Evolutionary conservation across 1,284 basidiomycete species (phyloP).

Genomic region (Cyathus olla): DNA sequence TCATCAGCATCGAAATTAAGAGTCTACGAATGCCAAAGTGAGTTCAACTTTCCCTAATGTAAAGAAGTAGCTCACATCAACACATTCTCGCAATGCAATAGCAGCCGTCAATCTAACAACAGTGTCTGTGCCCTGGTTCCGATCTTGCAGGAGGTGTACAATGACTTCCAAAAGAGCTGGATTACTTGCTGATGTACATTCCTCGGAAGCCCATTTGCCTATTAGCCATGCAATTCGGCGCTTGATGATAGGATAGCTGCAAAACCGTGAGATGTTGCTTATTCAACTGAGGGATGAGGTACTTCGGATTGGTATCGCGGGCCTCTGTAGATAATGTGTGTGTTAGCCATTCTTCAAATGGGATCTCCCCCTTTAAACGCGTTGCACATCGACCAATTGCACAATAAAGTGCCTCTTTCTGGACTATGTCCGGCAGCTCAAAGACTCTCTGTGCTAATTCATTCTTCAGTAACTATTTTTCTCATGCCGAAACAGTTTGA

Average conservation of each 20-base stretch:
- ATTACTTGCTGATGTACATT: conserved; percentile 70
- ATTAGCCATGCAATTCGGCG: conserved; percentile 91
- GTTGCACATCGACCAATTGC: conserved; percentile 86
- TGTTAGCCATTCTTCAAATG: conserved; percentile 76
- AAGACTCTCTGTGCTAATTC: conserved; percentile 60
- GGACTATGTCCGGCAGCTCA: conserved; percentile 74
- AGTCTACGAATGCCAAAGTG: conserved; percentile 53
- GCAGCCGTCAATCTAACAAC: conserved; percentile 89
- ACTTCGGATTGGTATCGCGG: conserved; percentile 67
- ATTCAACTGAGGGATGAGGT: conserved; percentile 22
- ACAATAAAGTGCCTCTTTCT: conserved; percentile 91
- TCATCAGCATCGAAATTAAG: conserved; percentile 64
- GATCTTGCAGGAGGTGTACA: conserved; percentile 77
- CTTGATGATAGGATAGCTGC: conserved; percentile 89
- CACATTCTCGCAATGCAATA: conserved; percentile 79
- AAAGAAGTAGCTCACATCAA: conserved; percentile 72
- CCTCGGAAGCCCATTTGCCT: conserved; percentile 85
- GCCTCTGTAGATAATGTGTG: conserved; percentile 69
- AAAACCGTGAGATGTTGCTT: background rate
- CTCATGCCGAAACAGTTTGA: background rate
- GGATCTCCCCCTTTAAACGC: conserved; percentile 72
- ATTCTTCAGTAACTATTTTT: conserved; percentile 4
- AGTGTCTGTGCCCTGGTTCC: conserved; percentile 76
- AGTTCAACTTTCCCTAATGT: too few species aligned
- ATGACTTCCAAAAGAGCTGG: conserved; percentile 84